These are phyloP conservation scores for Penicillium pancosmium DNA, from an alignment of 495 filamentous ascomycete genomes.

Conservation along the genomic window DNA sequence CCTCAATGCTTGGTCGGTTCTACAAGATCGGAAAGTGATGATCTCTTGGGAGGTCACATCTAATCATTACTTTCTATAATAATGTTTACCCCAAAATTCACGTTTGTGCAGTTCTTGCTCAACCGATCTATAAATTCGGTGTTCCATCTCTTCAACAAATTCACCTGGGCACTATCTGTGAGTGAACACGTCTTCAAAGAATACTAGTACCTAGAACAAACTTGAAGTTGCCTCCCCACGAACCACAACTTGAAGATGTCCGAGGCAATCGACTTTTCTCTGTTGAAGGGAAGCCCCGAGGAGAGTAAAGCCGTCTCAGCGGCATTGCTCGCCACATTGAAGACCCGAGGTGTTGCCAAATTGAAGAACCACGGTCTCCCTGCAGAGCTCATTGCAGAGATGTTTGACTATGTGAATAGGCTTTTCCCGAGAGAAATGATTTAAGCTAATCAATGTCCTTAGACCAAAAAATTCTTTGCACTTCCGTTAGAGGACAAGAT, in stretches of 20 bases:
- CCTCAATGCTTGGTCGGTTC: background rate
- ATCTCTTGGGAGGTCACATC: background rate
- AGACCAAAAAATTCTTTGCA: slow-evolving; percentile 40
- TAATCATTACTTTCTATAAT: slow-evolving; percentile 2
- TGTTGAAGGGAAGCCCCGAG: slow-evolving; percentile 27
- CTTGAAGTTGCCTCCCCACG: background rate
- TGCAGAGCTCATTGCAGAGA: slow-evolving; percentile 21
- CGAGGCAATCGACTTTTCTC: slow-evolving; percentile 24
- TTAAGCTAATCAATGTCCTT: background rate
- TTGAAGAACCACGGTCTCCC: slow-evolving; percentile 33
- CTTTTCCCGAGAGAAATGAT: background rate
- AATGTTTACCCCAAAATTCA: background rate
- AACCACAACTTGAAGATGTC: slow-evolving; percentile 18
- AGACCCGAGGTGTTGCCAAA: slow-evolving; percentile 28
- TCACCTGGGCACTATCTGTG: background rate
- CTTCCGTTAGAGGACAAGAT: slow-evolving; percentile 45
- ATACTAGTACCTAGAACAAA: background rate
- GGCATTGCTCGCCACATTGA: slow-evolving; percentile 21
- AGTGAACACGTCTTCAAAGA: background rate
- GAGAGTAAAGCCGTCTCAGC: slow-evolving; percentile 19
- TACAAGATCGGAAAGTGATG: background rate
- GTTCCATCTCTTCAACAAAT: background rate
- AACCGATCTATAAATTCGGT: background rate
- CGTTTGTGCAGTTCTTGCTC: background rate
- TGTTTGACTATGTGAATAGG: slow-evolving; percentile 28